Evolutionary conservation across 495 filamentous ascomycete species (phyloP).

Genomic region (Mycothermus thermophilus): DNA sequence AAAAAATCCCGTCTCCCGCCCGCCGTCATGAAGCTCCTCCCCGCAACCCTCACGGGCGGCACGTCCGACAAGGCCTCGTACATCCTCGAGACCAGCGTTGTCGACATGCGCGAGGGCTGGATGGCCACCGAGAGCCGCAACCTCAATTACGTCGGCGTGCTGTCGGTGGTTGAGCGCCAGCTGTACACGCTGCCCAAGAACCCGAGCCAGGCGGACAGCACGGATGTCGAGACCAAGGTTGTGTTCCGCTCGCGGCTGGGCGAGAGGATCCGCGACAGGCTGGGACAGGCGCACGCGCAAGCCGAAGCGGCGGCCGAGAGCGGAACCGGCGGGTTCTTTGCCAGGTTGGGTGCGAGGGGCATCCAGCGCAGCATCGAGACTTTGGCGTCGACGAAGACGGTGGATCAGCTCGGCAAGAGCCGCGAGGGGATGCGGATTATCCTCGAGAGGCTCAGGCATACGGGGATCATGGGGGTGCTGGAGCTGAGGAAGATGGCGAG

Average conservation of each 20-base stretch:
- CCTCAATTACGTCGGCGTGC: slow-evolving; percentile 79
- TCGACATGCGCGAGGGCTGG: slow-evolving; percentile 82
- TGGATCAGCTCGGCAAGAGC: slow-evolving; percentile 70
- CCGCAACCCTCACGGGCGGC: slow-evolving; percentile 52
- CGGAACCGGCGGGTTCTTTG: slow-evolving; percentile 25
- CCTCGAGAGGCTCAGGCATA: slow-evolving; percentile 63
- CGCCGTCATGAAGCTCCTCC: slow-evolving; percentile 67
- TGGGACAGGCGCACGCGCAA: slow-evolving; percentile 14
- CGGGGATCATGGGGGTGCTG: slow-evolving; percentile 70
- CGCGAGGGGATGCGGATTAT: slow-evolving; percentile 94
- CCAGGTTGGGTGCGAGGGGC: slow-evolving; percentile 57
- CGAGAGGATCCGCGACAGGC: slow-evolving; percentile 46
- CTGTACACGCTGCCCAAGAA: slow-evolving; percentile 42
- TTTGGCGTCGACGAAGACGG: slow-evolving; percentile 70
- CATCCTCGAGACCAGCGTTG: slow-evolving; percentile 80
- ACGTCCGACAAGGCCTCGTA: slow-evolving; percentile 66
- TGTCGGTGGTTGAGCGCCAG: slow-evolving; percentile 87
- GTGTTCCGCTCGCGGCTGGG: slow-evolving; percentile 76
- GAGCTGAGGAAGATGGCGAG: slow-evolving; percentile 56
- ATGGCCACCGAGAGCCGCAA: slow-evolving; percentile 75
- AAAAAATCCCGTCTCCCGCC: slow-evolving; percentile 86
- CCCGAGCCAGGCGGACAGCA: slow-evolving; percentile 36
- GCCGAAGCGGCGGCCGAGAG: slow-evolving; percentile 9
- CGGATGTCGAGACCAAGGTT: slow-evolving; percentile 71
- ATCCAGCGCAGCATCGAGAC: slow-evolving; percentile 83